Evolutionary conservation across 345 rosid species (phyloP), one percentile per base, ranked within the genome.

Genomic region (Physaria fendleri): DNA sequence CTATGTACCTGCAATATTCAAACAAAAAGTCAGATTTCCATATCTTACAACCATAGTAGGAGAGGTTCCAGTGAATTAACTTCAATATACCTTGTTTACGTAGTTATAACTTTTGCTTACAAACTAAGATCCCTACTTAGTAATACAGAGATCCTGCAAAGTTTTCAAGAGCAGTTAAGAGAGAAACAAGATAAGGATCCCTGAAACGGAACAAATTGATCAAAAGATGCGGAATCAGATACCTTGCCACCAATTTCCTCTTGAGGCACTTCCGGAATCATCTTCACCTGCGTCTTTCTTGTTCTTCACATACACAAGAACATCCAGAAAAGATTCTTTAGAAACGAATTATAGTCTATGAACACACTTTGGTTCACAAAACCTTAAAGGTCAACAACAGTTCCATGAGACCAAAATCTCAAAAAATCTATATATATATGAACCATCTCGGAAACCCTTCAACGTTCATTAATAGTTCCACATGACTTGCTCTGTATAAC

Each of bases 241-340:
- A 85, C 97, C 97, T 80, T 87, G 80, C 98, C 98, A 91, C 98
- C 98, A 91, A 47, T 91, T 85, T 65, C 96, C 98, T 69, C 96
- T 85, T 8, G 89, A 82, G 49, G 94, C 96, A 59, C 75, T 74
- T 52, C 81, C 96, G 0, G 92, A 57, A 44, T 91, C 96, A 73
- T 91, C 98, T 71, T 82, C 91, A 5, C 77, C 72, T 6, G 78
- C 77, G 7, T 87, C 95, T 59, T 77, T 81, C 77, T 79, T 83
- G 41, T 64, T 46, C 94, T 87, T 65, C 34, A 27, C 9, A 46
- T 8, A 24, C 11, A 42, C 25, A 29, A 45, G 10, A 32, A 14
- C 9, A 30, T 27, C 25, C 20, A 30, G 5, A 25, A 33, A 27
- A n/a, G 2, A 23, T n/a, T 16, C 30, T 45, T 46, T 37, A 44